phyloP scores from a whole-genome alignment of 1,284 basidiomycete species.

The Austroboletus sp. region DNA sequence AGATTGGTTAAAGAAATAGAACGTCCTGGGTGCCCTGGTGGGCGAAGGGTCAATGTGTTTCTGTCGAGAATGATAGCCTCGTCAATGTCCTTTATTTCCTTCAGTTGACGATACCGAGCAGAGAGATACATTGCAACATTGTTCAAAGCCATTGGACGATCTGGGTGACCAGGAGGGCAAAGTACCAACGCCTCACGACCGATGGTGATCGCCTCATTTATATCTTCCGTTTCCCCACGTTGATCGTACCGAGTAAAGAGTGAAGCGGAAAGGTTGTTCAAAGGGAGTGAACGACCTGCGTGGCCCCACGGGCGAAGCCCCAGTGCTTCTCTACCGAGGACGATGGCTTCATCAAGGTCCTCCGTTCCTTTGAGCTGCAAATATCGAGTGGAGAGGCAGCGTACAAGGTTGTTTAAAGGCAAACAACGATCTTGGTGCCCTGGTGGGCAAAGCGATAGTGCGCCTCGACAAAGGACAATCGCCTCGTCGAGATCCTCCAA shows the following conservation, averaged over 20 bases:
- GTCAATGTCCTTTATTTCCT: background rate
- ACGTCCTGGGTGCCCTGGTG: background rate
- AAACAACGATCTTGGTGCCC: background rate
- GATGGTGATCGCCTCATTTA: background rate
- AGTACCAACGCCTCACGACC: background rate
- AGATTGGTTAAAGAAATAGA: background rate
- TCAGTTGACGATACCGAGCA: background rate
- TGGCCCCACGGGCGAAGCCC: background rate
- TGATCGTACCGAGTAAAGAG: background rate
- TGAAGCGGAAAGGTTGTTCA: background rate
- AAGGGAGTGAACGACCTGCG: background rate
- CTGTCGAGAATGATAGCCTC: background rate
- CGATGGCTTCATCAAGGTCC: background rate
- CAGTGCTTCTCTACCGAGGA: background rate
- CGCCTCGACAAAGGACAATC: background rate
- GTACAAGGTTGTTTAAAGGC: background rate
- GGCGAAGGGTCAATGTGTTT: background rate
- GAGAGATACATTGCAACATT: background rate
- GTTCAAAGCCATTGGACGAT: too few species aligned
- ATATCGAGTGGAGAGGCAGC: background rate
- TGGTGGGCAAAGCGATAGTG: background rate
- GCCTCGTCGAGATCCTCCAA: background rate
- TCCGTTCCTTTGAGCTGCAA: background rate
- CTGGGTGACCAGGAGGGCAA: too few species aligned
- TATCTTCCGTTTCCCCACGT: background rate